Evolutionary conservation across 345 rosid genomes (phyloP).

Genomic region (Erysimum cheiranthoides): DNA sequence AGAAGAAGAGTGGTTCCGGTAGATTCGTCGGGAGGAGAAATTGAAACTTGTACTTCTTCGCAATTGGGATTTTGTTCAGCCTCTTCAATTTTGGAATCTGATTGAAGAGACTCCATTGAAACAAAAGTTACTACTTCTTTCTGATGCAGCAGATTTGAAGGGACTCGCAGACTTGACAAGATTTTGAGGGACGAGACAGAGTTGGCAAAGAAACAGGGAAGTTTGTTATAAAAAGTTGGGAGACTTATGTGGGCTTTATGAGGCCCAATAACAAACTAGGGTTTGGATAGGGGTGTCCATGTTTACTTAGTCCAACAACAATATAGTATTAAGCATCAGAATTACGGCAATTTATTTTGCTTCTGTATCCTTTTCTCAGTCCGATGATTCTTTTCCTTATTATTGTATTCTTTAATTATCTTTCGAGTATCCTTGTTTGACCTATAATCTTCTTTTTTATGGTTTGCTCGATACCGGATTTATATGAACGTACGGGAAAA

Average conservation of each 20-base stretch:
- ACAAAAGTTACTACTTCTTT: conserved; percentile 20
- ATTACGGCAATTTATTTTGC: too few relatives aligned
- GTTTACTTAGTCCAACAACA: too few relatives aligned
- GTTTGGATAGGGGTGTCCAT: neutral
- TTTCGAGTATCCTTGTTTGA: too few relatives aligned
- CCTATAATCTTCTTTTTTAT: too few relatives aligned
- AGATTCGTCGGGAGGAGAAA: neutral
- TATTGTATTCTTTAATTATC: too few relatives aligned
- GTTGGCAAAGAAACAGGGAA: neutral
- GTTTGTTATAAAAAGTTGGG: neutral
- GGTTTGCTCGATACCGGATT: too few relatives aligned
- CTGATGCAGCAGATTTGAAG: neutral
- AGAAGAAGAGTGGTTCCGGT: neutral
- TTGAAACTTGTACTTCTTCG: conserved; percentile 18
- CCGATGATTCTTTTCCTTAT: too few relatives aligned
- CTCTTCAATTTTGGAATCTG: conserved; percentile 38
- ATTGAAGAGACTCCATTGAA: conserved; percentile 61
- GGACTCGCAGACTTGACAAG: neutral
- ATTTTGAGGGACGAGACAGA: neutral
- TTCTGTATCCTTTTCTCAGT: too few relatives aligned
- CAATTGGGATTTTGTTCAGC: conserved; percentile 8
- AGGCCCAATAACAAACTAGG: conserved; percentile 22
- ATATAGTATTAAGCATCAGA: too few relatives aligned
- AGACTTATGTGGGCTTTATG: conserved; percentile 10
- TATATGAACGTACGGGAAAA: too few relatives aligned